phyloP scores from a whole-genome alignment of 2,329 filamentous ascomycete genomes.

The Colletotrichum incanum region DNA sequence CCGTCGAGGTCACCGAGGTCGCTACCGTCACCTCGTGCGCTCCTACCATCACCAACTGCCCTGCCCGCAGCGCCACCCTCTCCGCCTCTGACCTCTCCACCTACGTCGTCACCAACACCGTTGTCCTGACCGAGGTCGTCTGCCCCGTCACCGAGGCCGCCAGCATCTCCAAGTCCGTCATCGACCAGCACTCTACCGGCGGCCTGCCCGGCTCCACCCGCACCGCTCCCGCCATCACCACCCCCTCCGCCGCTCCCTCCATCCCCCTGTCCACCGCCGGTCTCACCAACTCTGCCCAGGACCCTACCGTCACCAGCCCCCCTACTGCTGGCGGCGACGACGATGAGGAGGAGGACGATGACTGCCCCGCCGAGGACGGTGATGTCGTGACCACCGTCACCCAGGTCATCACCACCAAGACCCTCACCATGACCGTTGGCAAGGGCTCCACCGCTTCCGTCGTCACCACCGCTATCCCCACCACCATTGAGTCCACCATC shows the following conservation, averaged over 20 bases:
- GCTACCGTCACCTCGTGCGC: slow-evolving; percentile 73
- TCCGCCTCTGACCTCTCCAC: slow-evolving; percentile 54
- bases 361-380: slow-evolving; percentile 39
- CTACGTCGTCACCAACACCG: slow-evolving; percentile 56
- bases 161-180: slow-evolving; percentile 58
- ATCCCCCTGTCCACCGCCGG: slow-evolving; percentile 57
- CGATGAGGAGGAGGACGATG: slow-evolving; percentile 39
- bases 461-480: slow-evolving; percentile 61
- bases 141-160: slow-evolving; percentile 62
- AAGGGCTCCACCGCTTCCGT: slow-evolving; percentile 50
- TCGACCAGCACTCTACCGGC: slow-evolving; percentile 55
- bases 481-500: slow-evolving; percentile 59
- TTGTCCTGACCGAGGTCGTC: slow-evolving; percentile 58
- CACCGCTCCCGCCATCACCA: slow-evolving; percentile 50
- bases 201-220: slow-evolving; percentile 56
- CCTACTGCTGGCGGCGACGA: slow-evolving; percentile 21
- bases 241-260: slow-evolving; percentile 43
- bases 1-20: slow-evolving; percentile 69
- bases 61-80: slow-evolving; percentile 54
- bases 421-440: slow-evolving; percentile 54
- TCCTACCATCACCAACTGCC: slow-evolving; percentile 72
- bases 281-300: slow-evolving; percentile 44
- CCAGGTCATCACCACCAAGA: slow-evolving; percentile 52
- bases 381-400: slow-evolving; percentile 46
- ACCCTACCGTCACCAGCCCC: slow-evolving; percentile 42